These are phyloP conservation scores for Ascocoryne sarcoides DNA, from an alignment of 2,329 filamentous ascomycete species.

Conservation along the genomic window DNA sequence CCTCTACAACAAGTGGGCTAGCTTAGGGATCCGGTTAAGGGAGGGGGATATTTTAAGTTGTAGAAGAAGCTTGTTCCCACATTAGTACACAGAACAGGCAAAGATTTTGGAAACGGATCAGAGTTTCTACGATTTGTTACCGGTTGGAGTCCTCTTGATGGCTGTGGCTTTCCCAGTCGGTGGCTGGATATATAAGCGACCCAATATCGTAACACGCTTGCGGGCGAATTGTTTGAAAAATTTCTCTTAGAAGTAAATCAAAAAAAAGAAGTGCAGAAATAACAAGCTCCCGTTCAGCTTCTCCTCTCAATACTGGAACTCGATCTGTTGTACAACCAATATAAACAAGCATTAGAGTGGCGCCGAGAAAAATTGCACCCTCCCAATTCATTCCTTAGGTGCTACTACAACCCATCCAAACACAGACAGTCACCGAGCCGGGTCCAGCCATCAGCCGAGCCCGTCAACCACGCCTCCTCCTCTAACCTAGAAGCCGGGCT, in stretches of 20 bases:
- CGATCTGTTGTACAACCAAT: background rate
- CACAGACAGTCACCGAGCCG: too few relatives aligned
- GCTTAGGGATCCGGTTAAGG: too few relatives aligned
- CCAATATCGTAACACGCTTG: background rate
- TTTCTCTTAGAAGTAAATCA: background rate
- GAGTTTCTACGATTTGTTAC: too few relatives aligned
- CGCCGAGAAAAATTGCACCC: background rate
- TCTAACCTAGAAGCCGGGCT: background rate
- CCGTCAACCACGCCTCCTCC: too few relatives aligned
- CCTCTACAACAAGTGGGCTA: too few relatives aligned
- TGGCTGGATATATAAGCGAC: background rate
- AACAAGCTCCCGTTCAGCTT: background rate
- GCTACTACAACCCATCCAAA: too few relatives aligned
- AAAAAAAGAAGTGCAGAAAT: background rate
- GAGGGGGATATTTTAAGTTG: too few relatives aligned
- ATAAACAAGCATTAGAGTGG: background rate
- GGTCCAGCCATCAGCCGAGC: too few relatives aligned
- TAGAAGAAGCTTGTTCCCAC: too few relatives aligned
- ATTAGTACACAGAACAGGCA: too few relatives aligned
- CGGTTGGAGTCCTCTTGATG: too few relatives aligned
- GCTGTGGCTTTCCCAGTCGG: background rate
- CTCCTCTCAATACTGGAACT: background rate
- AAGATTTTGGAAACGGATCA: too few relatives aligned
- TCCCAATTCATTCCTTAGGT: background rate
- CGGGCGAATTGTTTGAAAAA: background rate